Base-by-base conservation (phyloP, 495 filamentous ascomycete species). In the Tetracladium marchalianum region DNA sequence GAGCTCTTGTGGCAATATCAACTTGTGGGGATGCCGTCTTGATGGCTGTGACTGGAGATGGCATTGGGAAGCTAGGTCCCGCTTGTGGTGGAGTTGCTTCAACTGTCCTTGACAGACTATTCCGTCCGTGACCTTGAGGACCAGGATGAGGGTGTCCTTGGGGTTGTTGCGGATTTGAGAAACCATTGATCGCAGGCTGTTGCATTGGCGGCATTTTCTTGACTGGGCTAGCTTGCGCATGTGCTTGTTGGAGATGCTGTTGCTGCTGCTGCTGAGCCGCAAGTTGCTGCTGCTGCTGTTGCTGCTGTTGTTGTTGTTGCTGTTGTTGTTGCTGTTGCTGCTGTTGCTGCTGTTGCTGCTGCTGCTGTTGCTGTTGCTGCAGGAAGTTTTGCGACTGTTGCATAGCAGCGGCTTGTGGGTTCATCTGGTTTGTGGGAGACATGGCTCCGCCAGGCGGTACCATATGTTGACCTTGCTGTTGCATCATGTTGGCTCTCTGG, bases 171-270 rank as follows among this genome's bases (percentile, higher is more conserved):
- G 73, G 69, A 11, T 61, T 61, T 1, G 72, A 62, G 42, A 71
- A 75, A 3, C 74, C 74, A 53, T 77, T 77, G 7, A 69, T 53
- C 12, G 52, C 54, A 1, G 58, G 52, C 49, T 72, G 76, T 48
- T 71, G 73, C 31, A 60, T 53, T 43, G 70, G 75, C 42, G 62
- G 59, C 45, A 55, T 55, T 7, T 27, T 27, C 22, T 27, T 27
- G 40, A 24, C 59, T 19, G 51, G 63, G 46, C 56, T 44, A 48
- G 71, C 67, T 39, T 74, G 73, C 48, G 80, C 80, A 1, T 75
- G 68, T 11, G 73, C 72, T 17, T 41, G 61, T 17, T 56, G 51
- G 27, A 59, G 58, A 41, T 64, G 62, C 31, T 51, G 49, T 38
- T 61, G 55, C 46, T 59, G 62, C 43, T 46, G 39, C 15, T 52